Evolutionary conservation across 2,329 filamentous ascomycete species (phyloP).

Genomic region (Epichloe baconii): DNA sequence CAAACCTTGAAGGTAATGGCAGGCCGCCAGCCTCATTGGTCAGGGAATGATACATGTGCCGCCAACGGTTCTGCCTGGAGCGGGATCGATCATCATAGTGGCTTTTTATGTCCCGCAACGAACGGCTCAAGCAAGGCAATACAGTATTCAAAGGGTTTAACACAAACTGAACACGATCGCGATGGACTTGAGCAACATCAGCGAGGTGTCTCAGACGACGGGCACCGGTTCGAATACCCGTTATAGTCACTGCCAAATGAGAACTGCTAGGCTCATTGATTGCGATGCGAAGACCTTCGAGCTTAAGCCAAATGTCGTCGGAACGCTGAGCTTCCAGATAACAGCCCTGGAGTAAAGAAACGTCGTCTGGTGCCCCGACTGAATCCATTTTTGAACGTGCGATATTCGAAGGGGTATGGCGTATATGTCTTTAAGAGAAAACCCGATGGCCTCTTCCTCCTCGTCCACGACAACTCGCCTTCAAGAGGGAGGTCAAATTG

Average conservation of each 20-base stretch:
- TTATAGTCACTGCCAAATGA: constrained; percentile 33
- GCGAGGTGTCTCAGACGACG: constrained; percentile 39
- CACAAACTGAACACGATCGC: constrained; percentile 34
- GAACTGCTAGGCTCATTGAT: constrained; percentile 31
- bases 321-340: constrained; percentile 40
- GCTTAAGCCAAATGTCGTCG: constrained; percentile 30
- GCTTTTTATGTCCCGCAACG: constrained; percentile 37
- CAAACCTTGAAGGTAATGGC: constrained; percentile 37
- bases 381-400: constrained; percentile 14
- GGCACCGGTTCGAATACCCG: constrained; percentile 31
- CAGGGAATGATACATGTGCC: constrained; percentile 44
- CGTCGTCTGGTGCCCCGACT: constrained; percentile 15
- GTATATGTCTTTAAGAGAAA: background rate
- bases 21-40: constrained; percentile 38
- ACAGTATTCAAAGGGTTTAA: constrained; percentile 43
- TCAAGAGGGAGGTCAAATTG: background rate
- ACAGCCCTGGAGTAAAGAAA: constrained; percentile 37
- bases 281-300: constrained; percentile 35
- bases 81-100: constrained; percentile 38
- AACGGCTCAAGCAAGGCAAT: constrained; percentile 40
- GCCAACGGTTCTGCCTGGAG: constrained; percentile 39
- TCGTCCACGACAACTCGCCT: background rate
- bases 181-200: constrained; percentile 39
- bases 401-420: background rate
- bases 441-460: background rate